phyloP scores from a whole-genome alignment of 2,329 filamentous ascomycete genomes.

The Aureobasidium sp. region DNA sequence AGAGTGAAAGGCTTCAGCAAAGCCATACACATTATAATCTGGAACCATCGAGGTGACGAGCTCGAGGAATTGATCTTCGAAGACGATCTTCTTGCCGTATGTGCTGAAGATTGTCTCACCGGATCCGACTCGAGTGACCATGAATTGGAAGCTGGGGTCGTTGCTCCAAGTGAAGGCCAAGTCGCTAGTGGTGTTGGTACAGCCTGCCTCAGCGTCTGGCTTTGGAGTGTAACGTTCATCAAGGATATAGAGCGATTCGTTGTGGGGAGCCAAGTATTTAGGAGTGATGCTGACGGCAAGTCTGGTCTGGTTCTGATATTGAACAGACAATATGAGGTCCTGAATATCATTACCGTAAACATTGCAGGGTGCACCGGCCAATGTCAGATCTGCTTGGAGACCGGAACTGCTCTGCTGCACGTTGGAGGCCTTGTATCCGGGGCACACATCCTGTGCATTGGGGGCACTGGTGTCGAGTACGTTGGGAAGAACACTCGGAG shows the following conservation, averaged over 20 bases:
- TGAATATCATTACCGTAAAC: conserved; percentile 26
- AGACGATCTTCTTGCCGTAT: conserved; percentile 25
- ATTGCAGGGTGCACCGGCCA: conserved; percentile 26
- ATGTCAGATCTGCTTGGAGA: conserved; percentile 24
- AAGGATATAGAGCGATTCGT: conserved; percentile 23
- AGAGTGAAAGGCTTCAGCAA: conserved; percentile 25
- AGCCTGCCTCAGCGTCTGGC: conserved; percentile 11
- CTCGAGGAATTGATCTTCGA: conserved; percentile 29
- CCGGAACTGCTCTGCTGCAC: conserved; percentile 21
- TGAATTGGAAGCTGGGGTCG: conserved; percentile 26
- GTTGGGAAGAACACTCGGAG: conserved; percentile 24
- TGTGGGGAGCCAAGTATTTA: conserved; percentile 21
- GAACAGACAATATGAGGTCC: conserved; percentile 22
- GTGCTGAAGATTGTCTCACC: conserved; percentile 28
- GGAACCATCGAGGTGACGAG: conserved; percentile 24
- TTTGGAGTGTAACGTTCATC: conserved; percentile 17
- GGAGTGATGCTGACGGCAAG: conserved; percentile 22
- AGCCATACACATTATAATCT: conserved; percentile 28
- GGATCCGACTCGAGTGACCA: conserved; percentile 20
- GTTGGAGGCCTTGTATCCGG: conserved; percentile 27
- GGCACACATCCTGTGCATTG: conserved; percentile 24
- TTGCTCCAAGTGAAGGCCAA: conserved; percentile 26
- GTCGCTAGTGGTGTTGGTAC: conserved; percentile 22
- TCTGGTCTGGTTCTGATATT: conserved; percentile 25
- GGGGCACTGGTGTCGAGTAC: conserved; percentile 23